Conservation (phyloP, 1,284 basidiomycete species). For the Sporisorium iseilematis-ciliati region DNA sequence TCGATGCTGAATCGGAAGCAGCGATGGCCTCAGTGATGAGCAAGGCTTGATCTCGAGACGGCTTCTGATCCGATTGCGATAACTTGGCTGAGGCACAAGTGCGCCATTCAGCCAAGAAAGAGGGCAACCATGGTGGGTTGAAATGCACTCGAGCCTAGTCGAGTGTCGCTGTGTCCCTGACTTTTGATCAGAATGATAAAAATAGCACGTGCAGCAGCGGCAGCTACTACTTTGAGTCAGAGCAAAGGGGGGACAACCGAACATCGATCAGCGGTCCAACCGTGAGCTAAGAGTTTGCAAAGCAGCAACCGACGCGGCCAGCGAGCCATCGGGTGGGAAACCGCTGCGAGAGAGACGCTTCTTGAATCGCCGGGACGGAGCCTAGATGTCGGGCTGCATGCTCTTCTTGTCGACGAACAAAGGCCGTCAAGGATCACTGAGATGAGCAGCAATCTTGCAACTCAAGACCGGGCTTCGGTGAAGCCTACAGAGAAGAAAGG, state of each 20-base stretch:
- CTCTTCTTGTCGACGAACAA: not conserved
- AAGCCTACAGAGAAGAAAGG: too few relatives aligned
- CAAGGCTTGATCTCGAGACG: too few relatives aligned
- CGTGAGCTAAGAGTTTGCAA: not conserved
- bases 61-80: too few relatives aligned
- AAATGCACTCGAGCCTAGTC: too few relatives aligned
- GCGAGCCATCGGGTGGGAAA: slow-evolving; percentile 3
- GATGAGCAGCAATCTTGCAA: too few relatives aligned
- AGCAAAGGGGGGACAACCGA: not conserved
- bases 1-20: too few relatives aligned
- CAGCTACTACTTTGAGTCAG: not conserved
- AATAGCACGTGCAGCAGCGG: not conserved
- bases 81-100: too few relatives aligned
- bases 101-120: too few relatives aligned
- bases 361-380: slow-evolving; percentile 35
- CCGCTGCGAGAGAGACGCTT: not conserved
- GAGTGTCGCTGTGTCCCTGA: not conserved
- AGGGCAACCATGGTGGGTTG: too few relatives aligned
- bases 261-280: slow-evolving; percentile 1
- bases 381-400: slow-evolving; percentile 3
- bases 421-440: not conserved
- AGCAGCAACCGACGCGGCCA: not conserved
- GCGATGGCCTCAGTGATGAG: too few relatives aligned
- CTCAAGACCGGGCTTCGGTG: too few relatives aligned
- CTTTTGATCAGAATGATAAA: not conserved